Evolutionary conservation across 2,329 filamentous ascomycete species (phyloP).

Genomic region (Ophiostoma sp.): DNA sequence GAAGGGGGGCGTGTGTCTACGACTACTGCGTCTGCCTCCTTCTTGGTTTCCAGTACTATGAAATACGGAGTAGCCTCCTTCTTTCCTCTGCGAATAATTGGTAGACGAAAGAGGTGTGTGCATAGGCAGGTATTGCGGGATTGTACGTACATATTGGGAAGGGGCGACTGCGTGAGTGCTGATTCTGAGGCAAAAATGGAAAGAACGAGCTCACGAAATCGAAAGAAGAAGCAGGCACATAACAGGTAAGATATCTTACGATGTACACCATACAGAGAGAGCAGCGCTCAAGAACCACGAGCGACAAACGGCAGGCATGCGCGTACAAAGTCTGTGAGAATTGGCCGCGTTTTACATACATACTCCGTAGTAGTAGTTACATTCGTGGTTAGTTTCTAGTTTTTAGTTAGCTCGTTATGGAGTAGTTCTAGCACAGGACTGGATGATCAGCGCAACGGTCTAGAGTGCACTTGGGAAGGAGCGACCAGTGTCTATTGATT

Average conservation of each 20-base stretch:
- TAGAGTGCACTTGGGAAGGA: background rate
- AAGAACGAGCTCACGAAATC: no score
- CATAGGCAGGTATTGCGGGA: background rate
- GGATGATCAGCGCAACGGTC: constrained; percentile 13
- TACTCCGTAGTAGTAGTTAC: no score
- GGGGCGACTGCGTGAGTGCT: background rate
- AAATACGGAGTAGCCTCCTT: background rate
- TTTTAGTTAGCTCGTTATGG: background rate
- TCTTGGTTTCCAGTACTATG: no score
- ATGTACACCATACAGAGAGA: no score
- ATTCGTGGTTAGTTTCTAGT: background rate
- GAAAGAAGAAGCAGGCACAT: no score
- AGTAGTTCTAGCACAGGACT: background rate
- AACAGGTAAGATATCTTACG: no score
- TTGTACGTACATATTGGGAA: background rate
- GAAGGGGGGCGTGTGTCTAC: background rate
- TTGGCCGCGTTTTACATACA: no score
- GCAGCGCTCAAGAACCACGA: background rate
- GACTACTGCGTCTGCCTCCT: background rate
- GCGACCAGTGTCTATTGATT: background rate
- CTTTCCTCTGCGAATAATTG: background rate
- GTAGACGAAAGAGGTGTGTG: background rate
- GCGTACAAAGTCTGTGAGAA: background rate
- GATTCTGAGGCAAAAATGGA: no score
- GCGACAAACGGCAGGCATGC: background rate